phyloP scores from a whole-genome alignment of 768 basidiomycete genomes.

The Calvatia gigantea region DNA sequence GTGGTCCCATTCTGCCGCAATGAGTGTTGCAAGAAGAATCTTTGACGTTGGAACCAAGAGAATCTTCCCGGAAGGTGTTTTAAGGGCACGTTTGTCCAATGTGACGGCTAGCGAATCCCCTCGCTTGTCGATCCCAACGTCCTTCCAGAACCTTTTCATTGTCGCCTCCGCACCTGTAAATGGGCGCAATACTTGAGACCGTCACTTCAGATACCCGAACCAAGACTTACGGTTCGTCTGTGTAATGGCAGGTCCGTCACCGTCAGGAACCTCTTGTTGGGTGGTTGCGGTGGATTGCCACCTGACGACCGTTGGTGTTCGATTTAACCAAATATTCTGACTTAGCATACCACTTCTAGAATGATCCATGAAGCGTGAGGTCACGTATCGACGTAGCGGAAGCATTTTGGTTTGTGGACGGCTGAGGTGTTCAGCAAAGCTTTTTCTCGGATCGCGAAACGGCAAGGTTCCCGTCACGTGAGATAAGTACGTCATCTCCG shows the following conservation, averaged over 20 bases:
- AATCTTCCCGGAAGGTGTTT: slow-evolving; percentile 82
- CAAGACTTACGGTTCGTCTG: slow-evolving; percentile 60
- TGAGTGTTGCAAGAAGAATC: slow-evolving; percentile 71
- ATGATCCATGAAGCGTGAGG: slow-evolving; percentile 5
- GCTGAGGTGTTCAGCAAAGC: not conserved
- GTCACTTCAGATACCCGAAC: not conserved
- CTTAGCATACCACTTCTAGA: not conserved
- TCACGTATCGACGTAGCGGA: slow-evolving; percentile 16
- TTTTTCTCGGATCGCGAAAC: not conserved
- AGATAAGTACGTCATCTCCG: not conserved
- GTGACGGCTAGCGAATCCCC: slow-evolving; percentile 56
- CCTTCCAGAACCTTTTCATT: slow-evolving; percentile 92
- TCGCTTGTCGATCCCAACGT: slow-evolving; percentile 69
- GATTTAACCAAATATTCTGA: not conserved
- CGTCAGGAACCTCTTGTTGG: not conserved
- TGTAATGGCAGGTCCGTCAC: slow-evolving; percentile 45
- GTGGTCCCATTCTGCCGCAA: slow-evolving; percentile 97
- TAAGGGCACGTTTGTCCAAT: slow-evolving; percentile 80
- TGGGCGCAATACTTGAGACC: not conserved
- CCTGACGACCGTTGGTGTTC: slow-evolving; percentile 8
- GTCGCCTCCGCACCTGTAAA: slow-evolving; percentile 78
- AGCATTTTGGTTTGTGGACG: not conserved
- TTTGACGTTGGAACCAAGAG: slow-evolving; percentile 71
- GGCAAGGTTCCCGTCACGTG: not conserved
- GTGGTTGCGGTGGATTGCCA: slow-evolving; percentile 24